phyloP scores from a whole-genome alignment of 352 stramenopile genomes.

The Thalassiosira livingstoniorum region DNA sequence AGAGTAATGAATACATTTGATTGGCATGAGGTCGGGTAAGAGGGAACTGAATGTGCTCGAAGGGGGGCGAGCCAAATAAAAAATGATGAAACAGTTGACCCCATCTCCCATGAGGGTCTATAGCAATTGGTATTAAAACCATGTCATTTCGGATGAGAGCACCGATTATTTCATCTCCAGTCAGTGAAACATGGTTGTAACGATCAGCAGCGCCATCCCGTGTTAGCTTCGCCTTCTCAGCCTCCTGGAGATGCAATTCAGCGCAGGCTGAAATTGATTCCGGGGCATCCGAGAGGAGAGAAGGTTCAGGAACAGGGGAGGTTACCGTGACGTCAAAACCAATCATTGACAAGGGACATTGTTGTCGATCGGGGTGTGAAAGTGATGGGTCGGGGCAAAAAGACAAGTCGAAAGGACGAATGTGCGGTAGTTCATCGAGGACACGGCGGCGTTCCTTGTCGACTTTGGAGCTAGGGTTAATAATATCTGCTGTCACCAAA shows the following conservation, averaged over 20 bases:
- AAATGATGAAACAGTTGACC: slow-evolving; percentile 3
- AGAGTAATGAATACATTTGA: not conserved
- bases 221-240: not conserved
- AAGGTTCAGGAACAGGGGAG: not conserved
- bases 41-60: not conserved
- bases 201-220: not conserved
- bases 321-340: slow-evolving; percentile 12
- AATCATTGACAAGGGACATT: not conserved
- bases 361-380: not conserved
- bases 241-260: not conserved
- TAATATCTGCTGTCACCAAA: not conserved
- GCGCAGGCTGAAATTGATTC: not conserved
- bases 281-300: not conserved
- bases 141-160: not conserved
- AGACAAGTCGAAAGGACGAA: slow-evolving; percentile 4
- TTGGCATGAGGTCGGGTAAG: not conserved
- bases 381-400: not conserved
- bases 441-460: not conserved
- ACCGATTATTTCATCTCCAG: slow-evolving; percentile 11
- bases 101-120: slow-evolving; percentile 3
- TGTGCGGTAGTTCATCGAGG: not conserved
- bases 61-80: not conserved
- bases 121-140: not conserved
- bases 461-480: not conserved
- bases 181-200: not conserved